Percentiles rank a stretch among this genome's conserved stretches.
phyloP scores from a whole-genome alignment of 179 eudicot genomes.

The Camellia oleifera region DNA sequence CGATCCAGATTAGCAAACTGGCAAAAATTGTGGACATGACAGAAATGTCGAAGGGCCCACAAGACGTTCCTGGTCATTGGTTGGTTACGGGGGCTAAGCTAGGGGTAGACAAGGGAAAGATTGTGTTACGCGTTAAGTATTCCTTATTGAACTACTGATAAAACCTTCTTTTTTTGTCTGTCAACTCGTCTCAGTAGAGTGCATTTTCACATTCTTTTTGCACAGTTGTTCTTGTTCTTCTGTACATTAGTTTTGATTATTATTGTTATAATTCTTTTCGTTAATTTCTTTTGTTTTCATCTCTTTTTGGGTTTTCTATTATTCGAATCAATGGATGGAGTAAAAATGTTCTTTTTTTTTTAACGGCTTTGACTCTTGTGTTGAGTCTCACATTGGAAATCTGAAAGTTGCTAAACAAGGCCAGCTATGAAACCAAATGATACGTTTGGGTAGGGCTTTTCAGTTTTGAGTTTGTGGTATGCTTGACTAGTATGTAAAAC shows the following conservation, averaged over 20 bases:
- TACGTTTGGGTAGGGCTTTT: too few relatives aligned
- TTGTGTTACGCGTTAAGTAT: constrained; percentile 77
- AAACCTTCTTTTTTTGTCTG: background rate
- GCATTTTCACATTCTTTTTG: constrained; percentile 16
- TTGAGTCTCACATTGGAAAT: too few relatives aligned
- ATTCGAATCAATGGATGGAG: too few relatives aligned
- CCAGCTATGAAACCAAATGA: too few relatives aligned
- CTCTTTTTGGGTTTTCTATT: background rate
- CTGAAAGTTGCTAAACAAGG: too few relatives aligned
- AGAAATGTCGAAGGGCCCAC: constrained; percentile 92
- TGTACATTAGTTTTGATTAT: constrained; percentile 30
- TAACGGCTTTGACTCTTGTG: too few relatives aligned
- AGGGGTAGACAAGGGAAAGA: constrained; percentile 88
- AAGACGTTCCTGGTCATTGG: constrained; percentile 96
- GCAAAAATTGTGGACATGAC: constrained; percentile 81
- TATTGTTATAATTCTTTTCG: background rate
- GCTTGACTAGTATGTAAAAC: too few relatives aligned
- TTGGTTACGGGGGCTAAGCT: constrained; percentile 95
- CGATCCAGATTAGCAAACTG: constrained; percentile 51
- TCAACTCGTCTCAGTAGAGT: background rate
- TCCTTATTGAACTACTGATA: constrained; percentile 85
- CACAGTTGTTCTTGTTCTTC: constrained; percentile 20
- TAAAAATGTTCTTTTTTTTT: too few relatives aligned
- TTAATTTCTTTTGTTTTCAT: background rate
- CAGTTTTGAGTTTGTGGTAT: too few relatives aligned